Conservation (phyloP, 2,329 filamentous ascomycete genomes). For the Aureobasidium sp. region DNA sequence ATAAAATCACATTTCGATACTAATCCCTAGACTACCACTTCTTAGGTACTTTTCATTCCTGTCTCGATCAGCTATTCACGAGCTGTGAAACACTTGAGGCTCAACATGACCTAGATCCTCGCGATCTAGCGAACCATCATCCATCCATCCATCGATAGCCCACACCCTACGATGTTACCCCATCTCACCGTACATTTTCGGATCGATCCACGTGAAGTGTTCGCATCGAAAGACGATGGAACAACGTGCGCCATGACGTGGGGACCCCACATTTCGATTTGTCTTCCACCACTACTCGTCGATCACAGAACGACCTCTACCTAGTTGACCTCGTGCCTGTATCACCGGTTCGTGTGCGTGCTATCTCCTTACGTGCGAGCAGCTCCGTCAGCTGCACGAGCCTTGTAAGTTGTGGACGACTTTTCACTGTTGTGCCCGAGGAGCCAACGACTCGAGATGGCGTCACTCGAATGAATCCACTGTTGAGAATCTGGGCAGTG, state of each 20-base stretch:
- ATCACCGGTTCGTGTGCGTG: constrained; percentile 1
- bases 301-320: not conserved
- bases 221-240: not conserved
- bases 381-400: constrained; percentile 2
- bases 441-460: not conserved
- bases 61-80: not conserved
- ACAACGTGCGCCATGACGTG: constrained; percentile 1
- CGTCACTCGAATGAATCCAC: not conserved
- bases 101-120: not conserved
- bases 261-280: constrained; percentile 8
- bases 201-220: not conserved
- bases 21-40: too few species aligned
- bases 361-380: not conserved
- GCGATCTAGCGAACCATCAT: not conserved
- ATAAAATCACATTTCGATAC: too few species aligned
- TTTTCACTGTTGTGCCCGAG: not conserved
- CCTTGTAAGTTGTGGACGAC: not conserved
- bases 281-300: not conserved
- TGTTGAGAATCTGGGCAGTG: not conserved
- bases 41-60: not conserved
- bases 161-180: not conserved
- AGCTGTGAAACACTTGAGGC: not conserved
- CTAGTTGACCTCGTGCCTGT: constrained; percentile 5
- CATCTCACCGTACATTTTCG: not conserved
- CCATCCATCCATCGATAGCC: not conserved